phyloP scores from a whole-genome alignment of 805 yeast genomes.

The Cyberlindnera misumaiensis region DNA sequence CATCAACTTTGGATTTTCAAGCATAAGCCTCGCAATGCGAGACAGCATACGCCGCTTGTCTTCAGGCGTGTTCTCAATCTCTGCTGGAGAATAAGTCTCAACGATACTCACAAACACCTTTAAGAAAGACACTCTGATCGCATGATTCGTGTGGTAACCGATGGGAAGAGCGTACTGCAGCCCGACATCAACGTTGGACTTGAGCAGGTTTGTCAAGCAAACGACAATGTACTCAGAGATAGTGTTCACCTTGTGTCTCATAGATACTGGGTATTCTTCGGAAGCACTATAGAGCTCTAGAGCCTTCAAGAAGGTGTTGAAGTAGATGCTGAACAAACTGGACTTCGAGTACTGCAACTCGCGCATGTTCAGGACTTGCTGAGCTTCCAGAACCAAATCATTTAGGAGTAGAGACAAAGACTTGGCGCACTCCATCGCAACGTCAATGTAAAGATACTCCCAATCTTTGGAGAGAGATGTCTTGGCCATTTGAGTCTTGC shows the following conservation, averaged over 20 bases:
- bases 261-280: constrained; percentile 30
- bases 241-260: constrained; percentile 46
- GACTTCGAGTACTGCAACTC: constrained; percentile 50
- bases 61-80: constrained; percentile 20
- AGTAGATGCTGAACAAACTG: constrained; percentile 62
- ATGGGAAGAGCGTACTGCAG: constrained; percentile 68
- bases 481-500: constrained; percentile 3
- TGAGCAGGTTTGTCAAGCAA: constrained; percentile 62
- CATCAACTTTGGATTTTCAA: constrained; percentile 36
- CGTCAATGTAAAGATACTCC: constrained; percentile 45
- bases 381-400: constrained; percentile 52
- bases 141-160: constrained; percentile 63
- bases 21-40: constrained; percentile 23
- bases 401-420: constrained; percentile 50
- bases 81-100: constrained; percentile 22
- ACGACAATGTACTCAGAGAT: constrained; percentile 58
- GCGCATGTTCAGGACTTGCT: constrained; percentile 45
- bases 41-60: constrained; percentile 22
- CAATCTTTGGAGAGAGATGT: constrained; percentile 28
- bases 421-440: constrained; percentile 58
- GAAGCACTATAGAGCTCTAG: constrained; percentile 31
- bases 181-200: constrained; percentile 72
- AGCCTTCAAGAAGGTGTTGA: constrained; percentile 48
- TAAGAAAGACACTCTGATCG: constrained; percentile 65
- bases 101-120: constrained; percentile 70